These are phyloP conservation scores for Lachancea sp. DNA, from an alignment of 805 yeast species.

Conservation along the genomic window DNA sequence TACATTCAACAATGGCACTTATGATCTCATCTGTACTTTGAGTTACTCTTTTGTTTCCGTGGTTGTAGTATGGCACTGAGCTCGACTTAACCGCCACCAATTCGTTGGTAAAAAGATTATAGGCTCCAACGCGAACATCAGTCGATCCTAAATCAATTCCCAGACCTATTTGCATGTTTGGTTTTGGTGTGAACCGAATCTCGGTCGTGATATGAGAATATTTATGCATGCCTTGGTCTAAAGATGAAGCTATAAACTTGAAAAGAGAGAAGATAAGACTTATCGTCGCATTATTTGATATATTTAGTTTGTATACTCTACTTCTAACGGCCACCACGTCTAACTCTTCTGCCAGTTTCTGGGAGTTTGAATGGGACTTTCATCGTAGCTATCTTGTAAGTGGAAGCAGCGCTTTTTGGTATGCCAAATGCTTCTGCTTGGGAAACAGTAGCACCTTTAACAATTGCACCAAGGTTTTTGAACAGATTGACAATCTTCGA, in stretches of 20 bases:
- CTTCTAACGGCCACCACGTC: slow-evolving; percentile 27
- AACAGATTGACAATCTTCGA: slow-evolving; percentile 60
- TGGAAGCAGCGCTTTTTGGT: slow-evolving; percentile 50
- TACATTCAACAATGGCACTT: slow-evolving; percentile 26
- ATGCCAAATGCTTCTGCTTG: slow-evolving; percentile 70
- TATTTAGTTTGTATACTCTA: not conserved
- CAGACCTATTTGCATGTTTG: slow-evolving; percentile 15
- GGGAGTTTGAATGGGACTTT: slow-evolving; percentile 89
- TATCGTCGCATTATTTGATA: not conserved
- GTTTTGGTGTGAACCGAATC: no score
- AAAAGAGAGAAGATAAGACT: not conserved
- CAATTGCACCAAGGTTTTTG: slow-evolving; percentile 74
- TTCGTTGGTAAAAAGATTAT: slow-evolving; percentile 15
- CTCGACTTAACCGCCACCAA: slow-evolving; percentile 11
- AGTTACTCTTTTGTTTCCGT: slow-evolving; percentile 24
- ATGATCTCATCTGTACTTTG: slow-evolving; percentile 40
- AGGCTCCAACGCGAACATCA: slow-evolving; percentile 39
- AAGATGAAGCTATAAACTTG: not conserved
- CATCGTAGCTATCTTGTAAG: slow-evolving; percentile 74
- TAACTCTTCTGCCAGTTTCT: slow-evolving; percentile 64
- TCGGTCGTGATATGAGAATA: no score
- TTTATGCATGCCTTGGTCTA: no score
- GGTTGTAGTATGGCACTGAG: slow-evolving; percentile 23
- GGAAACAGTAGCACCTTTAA: slow-evolving; percentile 64
- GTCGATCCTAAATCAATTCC: slow-evolving; percentile 52